Evolutionary conservation across 495 filamentous ascomycete genomes (phyloP).

Genomic region (Pyronema domesticum): DNA sequence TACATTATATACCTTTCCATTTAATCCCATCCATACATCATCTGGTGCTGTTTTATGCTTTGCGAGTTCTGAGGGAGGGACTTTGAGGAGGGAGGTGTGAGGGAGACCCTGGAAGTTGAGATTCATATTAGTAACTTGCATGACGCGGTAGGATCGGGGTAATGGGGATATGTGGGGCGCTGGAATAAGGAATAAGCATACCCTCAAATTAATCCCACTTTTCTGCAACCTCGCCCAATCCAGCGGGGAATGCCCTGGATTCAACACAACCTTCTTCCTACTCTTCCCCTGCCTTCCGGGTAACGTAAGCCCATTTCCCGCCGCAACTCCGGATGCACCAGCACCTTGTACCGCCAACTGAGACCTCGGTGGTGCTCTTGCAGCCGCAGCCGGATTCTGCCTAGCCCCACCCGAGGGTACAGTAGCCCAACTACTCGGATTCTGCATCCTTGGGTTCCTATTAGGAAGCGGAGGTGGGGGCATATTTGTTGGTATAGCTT

Average conservation of each 20-base stretch:
- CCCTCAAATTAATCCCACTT: slow-evolving; percentile 18
- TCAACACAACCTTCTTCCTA: slow-evolving; percentile 45
- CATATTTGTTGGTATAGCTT: slow-evolving; percentile 7
- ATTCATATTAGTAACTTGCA: neutral
- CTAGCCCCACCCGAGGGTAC: no score
- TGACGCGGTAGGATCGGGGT: neutral
- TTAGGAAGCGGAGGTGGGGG: slow-evolving; percentile 20
- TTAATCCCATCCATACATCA: slow-evolving; percentile 75
- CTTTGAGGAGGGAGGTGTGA: slow-evolving; percentile 37
- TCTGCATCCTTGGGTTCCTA: slow-evolving; percentile 2
- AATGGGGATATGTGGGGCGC: neutral
- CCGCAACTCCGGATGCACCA: slow-evolving; percentile 21
- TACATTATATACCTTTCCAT: slow-evolving; percentile 84
- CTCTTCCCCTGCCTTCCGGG: slow-evolving; percentile 12
- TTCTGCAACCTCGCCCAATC: slow-evolving; percentile 59
- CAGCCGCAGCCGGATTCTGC: slow-evolving; percentile 11
- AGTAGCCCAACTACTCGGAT: slow-evolving; percentile 9
- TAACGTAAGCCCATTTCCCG: slow-evolving; percentile 15
- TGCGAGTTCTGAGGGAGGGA: slow-evolving; percentile 64
- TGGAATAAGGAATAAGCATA: slow-evolving; percentile 5
- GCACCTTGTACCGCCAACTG: slow-evolving; percentile 10
- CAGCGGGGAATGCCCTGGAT: slow-evolving; percentile 76
- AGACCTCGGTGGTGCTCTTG: slow-evolving; percentile 1
- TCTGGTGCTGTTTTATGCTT: slow-evolving; percentile 56
- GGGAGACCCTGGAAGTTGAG: slow-evolving; percentile 30